Conservation (phyloP, 805 yeast species). For the Kluyveromyces lactis region DNA sequence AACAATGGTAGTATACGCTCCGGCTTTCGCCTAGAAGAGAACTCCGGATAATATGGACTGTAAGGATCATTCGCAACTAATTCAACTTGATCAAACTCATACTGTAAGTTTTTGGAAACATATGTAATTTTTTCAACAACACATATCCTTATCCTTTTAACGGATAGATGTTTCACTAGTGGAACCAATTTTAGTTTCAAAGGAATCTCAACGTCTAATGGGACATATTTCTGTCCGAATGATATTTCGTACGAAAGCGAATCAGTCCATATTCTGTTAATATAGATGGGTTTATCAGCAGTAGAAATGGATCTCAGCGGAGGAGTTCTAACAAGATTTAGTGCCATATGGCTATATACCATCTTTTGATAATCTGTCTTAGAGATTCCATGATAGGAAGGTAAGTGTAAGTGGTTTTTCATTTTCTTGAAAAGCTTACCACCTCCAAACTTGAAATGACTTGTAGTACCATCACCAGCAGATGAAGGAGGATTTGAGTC, state of each 20-base stretch:
- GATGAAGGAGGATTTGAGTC: slow-evolving; percentile 4
- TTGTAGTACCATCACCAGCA: slow-evolving; percentile 2
- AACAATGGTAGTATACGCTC: slow-evolving; percentile 53
- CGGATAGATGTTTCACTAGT: slow-evolving; percentile 47
- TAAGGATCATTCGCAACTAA: slow-evolving; percentile 24
- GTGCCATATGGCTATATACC: slow-evolving; percentile 25
- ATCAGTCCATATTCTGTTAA: slow-evolving; percentile 68
- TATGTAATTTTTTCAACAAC: slow-evolving; percentile 60
- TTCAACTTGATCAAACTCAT: slow-evolving; percentile 46
- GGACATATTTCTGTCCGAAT: slow-evolving; percentile 59
- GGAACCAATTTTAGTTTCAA: slow-evolving; percentile 63
- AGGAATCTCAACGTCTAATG: slow-evolving; percentile 51
- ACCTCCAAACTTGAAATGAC: slow-evolving; percentile 5
- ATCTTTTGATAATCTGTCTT: slow-evolving; percentile 7
- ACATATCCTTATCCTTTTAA: slow-evolving; percentile 59
- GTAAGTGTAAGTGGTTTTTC: slow-evolving; percentile 18
- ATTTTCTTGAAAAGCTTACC: slow-evolving; percentile 19
- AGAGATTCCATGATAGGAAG: slow-evolving; percentile 1
- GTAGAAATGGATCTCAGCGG: slow-evolving; percentile 32
- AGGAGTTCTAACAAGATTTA: slow-evolving; percentile 34
- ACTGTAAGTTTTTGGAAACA: slow-evolving; percentile 45
- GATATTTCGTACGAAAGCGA: slow-evolving; percentile 63
- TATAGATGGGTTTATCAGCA: slow-evolving; percentile 64
- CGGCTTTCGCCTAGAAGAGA: slow-evolving; percentile 21
- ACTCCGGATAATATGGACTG: slow-evolving; percentile 28